Conservation (phyloP, 1,139 yeast genomes). For the Lodderomyces parapsilosis region DNA sequence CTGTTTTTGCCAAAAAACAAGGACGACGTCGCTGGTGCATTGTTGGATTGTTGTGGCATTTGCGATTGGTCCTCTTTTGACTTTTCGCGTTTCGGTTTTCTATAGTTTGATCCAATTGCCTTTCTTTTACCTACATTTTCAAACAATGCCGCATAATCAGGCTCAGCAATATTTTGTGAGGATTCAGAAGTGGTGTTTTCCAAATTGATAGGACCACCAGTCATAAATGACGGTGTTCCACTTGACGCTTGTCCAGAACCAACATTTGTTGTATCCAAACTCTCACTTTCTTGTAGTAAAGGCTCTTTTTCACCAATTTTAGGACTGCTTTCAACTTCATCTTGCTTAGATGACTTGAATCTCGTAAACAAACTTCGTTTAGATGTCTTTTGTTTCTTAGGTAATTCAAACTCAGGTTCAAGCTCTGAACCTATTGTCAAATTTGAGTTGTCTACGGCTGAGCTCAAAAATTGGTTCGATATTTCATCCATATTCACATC, state of each 20-base stretch:
- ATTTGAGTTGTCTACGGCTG: conserved; percentile 15
- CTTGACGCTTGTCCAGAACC: conserved; percentile 20
- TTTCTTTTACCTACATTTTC: conserved; percentile 46
- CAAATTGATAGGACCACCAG: conserved; percentile 12
- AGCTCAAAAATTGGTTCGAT: conserved; percentile 6
- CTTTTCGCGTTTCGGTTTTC: conserved; percentile 19
- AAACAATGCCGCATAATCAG: conserved; percentile 48
- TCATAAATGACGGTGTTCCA: conserved; percentile 26
- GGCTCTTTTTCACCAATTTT: conserved; percentile 6
- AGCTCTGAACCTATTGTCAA: conserved; percentile 14
- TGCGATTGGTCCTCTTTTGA: conserved; percentile 17
- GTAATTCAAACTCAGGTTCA: conserved; percentile 19
- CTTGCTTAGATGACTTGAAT: conserved; percentile 32
- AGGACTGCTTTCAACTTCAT: conserved; percentile 10
- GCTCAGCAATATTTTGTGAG: conserved; percentile 22
- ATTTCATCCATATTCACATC: conserved; percentile 11
- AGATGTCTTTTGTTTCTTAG: conserved; percentile 30
- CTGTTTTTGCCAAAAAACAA: conserved; percentile 11
- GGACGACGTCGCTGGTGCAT: conserved; percentile 6
- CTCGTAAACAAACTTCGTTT: conserved; percentile 43
- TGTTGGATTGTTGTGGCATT: conserved; percentile 2
- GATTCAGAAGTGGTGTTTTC: conserved; percentile 15
- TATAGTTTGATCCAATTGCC: conserved; percentile 24
- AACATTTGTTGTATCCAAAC: conserved; percentile 15
- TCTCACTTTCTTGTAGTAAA: conserved; percentile 14